A percentile compares a stretch with the other conserved stretches of the same genome.
Evolutionary conservation across 345 rosid species (phyloP).

Genomic region (Balakata baccata): DNA sequence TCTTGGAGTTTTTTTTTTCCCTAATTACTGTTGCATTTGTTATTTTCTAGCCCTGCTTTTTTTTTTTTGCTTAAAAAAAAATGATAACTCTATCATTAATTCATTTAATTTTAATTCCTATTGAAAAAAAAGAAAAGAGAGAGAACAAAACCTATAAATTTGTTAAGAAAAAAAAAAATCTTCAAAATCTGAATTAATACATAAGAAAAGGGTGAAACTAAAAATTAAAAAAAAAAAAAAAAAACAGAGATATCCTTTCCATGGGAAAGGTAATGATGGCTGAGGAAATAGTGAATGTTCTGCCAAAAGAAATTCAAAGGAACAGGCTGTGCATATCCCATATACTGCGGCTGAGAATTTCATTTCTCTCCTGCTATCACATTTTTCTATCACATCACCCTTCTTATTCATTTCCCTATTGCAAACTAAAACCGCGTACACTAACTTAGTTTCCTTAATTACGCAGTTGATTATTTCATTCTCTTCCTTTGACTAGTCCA

Average conservation of each 20-base stretch:
- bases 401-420: neutral
- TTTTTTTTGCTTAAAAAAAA: too few species aligned
- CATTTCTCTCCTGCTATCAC: neutral
- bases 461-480: neutral
- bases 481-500: slow-evolving; percentile 4
- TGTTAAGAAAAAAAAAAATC: too few species aligned
- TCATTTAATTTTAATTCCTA: too few species aligned
- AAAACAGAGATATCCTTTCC: slow-evolving; percentile 1
- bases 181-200: neutral
- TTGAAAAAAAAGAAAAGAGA: too few species aligned
- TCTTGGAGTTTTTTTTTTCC: too few species aligned
- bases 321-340: slow-evolving; percentile 44
- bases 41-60: too few species aligned
- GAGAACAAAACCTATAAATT: too few species aligned
- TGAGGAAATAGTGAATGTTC: neutral
- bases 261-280: slow-evolving; percentile 22
- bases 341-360: slow-evolving; percentile 31
- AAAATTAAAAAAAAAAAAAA: neutral
- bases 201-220: neutral
- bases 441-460: neutral
- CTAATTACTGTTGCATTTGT: too few species aligned
- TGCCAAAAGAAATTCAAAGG: slow-evolving; percentile 22
- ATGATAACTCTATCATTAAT: too few species aligned
- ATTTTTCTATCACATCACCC: slow-evolving; percentile 13
- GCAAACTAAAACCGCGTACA: slow-evolving; percentile 41